Percentiles rank a stretch among this genome's conserved stretches.
These are phyloP conservation scores for Xylariaceae sp. DNA, from an alignment of 2,329 filamentous ascomycete species.

Conservation along the genomic window DNA sequence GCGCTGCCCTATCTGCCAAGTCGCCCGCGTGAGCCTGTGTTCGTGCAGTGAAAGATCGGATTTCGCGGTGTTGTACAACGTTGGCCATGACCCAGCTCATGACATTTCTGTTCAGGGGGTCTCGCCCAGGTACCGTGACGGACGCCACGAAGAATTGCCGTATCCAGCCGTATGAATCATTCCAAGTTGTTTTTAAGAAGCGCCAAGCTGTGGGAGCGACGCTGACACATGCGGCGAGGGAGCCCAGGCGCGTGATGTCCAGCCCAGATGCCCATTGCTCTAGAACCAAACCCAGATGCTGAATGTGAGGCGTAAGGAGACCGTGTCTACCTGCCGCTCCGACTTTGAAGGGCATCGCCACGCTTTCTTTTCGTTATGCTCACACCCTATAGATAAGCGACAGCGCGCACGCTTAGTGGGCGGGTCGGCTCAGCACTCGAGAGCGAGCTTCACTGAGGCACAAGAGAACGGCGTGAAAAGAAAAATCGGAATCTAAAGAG, in stretches of 20 bases:
- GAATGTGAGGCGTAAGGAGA: constrained; percentile 40
- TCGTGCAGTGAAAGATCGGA: constrained; percentile 53
- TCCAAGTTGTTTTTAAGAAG: constrained; percentile 46
- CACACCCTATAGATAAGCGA: not conserved
- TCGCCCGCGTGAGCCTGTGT: constrained; percentile 47
- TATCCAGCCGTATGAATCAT: constrained; percentile 49
- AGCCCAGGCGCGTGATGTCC: constrained; percentile 54
- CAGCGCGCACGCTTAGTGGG: not conserved
- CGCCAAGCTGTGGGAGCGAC: constrained; percentile 50
- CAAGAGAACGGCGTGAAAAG: not conserved
- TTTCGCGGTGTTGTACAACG: constrained; percentile 45
- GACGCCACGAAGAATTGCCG: constrained; percentile 53
- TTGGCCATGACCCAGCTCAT: constrained; percentile 54
- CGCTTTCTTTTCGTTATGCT: constrained; percentile 3
- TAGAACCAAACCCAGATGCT: constrained; percentile 44
- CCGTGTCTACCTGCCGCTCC: constrained; percentile 31
- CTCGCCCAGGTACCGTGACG: constrained; percentile 51
- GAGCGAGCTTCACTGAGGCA: not conserved
- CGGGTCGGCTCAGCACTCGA: not conserved
- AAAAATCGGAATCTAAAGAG: constrained; percentile 7
- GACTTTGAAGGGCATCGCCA: constrained; percentile 34
- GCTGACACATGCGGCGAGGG: constrained; percentile 52
- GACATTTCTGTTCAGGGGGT: constrained; percentile 54
- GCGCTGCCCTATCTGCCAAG: constrained; percentile 46
- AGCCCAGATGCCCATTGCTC: constrained; percentile 50